Evolutionary conservation across 176 grass and related monocot species (phyloP).

Genomic region (Lolium rigidum): DNA sequence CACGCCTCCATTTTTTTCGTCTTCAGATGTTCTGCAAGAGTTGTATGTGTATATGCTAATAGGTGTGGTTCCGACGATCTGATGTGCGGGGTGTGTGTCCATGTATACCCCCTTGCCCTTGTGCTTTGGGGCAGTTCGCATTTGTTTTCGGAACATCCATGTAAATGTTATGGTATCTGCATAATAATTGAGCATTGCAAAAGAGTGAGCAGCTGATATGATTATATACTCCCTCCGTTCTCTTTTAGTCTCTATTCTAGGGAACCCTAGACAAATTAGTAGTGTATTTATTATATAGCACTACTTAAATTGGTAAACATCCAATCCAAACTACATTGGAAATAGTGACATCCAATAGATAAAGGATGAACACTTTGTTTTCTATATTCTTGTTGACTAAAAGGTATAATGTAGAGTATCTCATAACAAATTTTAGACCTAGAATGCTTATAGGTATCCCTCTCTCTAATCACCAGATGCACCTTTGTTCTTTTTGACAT

Average conservation of each 20-base stretch:
- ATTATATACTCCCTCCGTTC: no score
- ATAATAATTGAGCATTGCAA: conserved; percentile 36
- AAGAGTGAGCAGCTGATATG: not conserved
- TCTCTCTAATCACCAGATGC: not conserved
- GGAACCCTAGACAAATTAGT: no score
- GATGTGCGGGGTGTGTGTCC: not conserved
- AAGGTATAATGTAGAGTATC: no score
- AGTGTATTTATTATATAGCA: no score
- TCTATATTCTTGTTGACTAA: no score
- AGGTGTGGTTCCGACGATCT: not conserved
- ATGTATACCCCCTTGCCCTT: not conserved
- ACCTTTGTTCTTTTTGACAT: not conserved
- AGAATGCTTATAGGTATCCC: no score
- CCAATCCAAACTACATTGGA: no score
- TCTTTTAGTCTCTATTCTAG: no score
- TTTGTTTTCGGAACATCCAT: conserved; percentile 16
- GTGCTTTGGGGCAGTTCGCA: not conserved
- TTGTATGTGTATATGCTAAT: conserved; percentile 29
- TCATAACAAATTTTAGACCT: no score
- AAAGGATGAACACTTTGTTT: no score
- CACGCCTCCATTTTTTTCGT: not conserved
- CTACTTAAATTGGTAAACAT: no score
- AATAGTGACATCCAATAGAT: no score
- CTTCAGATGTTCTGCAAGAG: conserved; percentile 24
- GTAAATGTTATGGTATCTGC: conserved; percentile 23